These are phyloP conservation scores for Sporothrix curviconia DNA, from an alignment of 2,329 filamentous ascomycete species.

Conservation along the genomic window DNA sequence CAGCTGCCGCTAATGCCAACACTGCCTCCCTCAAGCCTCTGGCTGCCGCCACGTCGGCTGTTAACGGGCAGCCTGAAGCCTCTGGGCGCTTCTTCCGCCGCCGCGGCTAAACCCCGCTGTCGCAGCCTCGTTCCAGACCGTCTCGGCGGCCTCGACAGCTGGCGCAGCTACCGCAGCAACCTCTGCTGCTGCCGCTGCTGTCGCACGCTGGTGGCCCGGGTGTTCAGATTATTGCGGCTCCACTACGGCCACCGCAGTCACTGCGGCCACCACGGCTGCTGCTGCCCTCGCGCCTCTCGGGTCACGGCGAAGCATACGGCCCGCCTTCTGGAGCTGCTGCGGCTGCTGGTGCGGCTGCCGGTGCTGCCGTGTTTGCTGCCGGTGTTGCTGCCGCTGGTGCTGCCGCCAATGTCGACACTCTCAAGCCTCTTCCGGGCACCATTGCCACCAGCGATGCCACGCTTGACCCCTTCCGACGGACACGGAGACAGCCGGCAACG, in stretches of 20 bases:
- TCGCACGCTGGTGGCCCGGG: no score
- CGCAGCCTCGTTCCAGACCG: background rate
- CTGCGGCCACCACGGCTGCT: no score
- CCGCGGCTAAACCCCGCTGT: no score
- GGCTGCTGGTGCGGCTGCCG: background rate
- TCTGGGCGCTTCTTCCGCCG: constrained; percentile 10
- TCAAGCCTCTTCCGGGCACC: constrained; percentile 13
- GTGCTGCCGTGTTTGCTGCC: background rate
- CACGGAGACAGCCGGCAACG: background rate
- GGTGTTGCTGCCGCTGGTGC: background rate
- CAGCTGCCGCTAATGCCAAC: constrained; percentile 35
- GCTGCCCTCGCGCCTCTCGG: no score
- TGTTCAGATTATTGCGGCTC: background rate
- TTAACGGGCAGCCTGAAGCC: constrained; percentile 14
- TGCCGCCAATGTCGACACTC: background rate
- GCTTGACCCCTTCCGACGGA: constrained; percentile 14
- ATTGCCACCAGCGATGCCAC: constrained; percentile 2
- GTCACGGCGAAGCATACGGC: no score
- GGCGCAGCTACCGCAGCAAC: background rate
- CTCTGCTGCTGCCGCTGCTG: no score
- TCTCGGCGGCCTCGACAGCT: background rate
- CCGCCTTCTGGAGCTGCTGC: no score
- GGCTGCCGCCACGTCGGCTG: background rate
- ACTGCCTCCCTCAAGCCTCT: constrained; percentile 10
- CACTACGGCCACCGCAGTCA: no score